phyloP scores from a whole-genome alignment of 228 moss, liverwort and hornwort genomes.

The Sphagnum magellanicum region DNA sequence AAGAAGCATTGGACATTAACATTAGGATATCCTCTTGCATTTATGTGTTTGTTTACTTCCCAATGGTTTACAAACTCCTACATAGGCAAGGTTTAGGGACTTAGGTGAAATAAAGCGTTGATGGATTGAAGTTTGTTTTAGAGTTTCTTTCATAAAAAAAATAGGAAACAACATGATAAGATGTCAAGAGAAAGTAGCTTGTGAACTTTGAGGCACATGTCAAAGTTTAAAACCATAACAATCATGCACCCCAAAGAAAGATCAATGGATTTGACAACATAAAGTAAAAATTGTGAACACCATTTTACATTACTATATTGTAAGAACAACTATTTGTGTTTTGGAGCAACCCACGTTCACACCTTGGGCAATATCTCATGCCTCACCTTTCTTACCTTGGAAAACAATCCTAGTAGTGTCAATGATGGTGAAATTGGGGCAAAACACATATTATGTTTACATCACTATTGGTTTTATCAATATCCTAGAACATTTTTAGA shows the following conservation, averaged over 20 bases:
- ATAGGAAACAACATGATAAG: too few relatives aligned
- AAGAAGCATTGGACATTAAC: constrained; percentile 75
- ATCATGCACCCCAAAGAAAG: constrained; percentile 58
- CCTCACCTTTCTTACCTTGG: constrained; percentile 74
- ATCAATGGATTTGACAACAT: constrained; percentile 69
- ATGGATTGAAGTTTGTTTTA: too few relatives aligned
- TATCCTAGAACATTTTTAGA: constrained; percentile 51
- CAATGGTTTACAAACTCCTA: constrained; percentile 77
- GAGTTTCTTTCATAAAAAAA: too few relatives aligned
- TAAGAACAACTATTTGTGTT: constrained; percentile 62
- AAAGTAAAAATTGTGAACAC: constrained; percentile 88
- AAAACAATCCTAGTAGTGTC: constrained; percentile 77
- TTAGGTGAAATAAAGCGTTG: too few relatives aligned
- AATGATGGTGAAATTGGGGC: constrained; percentile 82
- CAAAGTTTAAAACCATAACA: constrained; percentile 81
- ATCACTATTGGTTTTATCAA: constrained; percentile 80
- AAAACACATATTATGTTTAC: constrained; percentile 87
- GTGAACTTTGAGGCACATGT: constrained; percentile 60
- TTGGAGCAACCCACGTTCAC: constrained; percentile 61
- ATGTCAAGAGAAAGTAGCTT: not conserved
- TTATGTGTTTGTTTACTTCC: constrained; percentile 80
- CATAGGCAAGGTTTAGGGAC: not conserved
- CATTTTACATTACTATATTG: constrained; percentile 90
- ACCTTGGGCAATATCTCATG: constrained; percentile 67
- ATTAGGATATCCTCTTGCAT: constrained; percentile 68